Base-by-base conservation (phyloP, 2,329 filamentous ascomycete species). In the Amylocarpus encephaloides region DNA sequence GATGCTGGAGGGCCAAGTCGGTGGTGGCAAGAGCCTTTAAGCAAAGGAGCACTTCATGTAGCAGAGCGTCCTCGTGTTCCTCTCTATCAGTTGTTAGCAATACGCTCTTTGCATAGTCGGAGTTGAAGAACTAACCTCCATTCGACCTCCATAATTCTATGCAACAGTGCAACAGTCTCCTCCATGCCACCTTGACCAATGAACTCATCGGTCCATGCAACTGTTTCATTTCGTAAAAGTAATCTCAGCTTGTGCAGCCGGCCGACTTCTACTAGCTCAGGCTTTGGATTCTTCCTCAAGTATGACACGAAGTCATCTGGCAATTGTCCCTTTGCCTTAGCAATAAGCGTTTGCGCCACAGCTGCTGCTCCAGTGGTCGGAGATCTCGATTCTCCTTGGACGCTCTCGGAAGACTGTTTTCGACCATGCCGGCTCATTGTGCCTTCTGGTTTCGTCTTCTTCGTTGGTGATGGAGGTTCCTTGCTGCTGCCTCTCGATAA, bases 21-120 rank as follows among this genome's bases (percentile, higher is more conserved):
- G 92, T 96, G 1, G 93, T 98, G 65, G 89, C 95, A 2, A 97
- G 77, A 0, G 88, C 93, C 70, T 98, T 98, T 57, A 98, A 77
- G 64, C 93, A 97, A 39, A 96, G 79, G 44, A 98, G 75, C 29
- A 89, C 85, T 69, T 98, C 93, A 64, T 97, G 92, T 6, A 98
- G 78, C 34, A 98, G 76, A 9, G 85, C 85, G 65, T 97, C 93
- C 70, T 97, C 93, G 63, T 97, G 92, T 62, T 97, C 93, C 74
- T 96, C 93, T 64, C 88, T 90, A 55, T 65, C 51, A 62, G 57
- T 43, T 53, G 49, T 59, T 54, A 53, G 54, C 30, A 3, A 34
- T 26, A 1, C 10, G 9, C 18, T 26, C 68, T 87, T 44, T 39
- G 32, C 5, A 43, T 16, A 7, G 32, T 6, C 3, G 26, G 35